These are phyloP conservation scores for Fusarium sacchari DNA, from an alignment of 2,329 filamentous ascomycete genomes.

Conservation along the genomic window DNA sequence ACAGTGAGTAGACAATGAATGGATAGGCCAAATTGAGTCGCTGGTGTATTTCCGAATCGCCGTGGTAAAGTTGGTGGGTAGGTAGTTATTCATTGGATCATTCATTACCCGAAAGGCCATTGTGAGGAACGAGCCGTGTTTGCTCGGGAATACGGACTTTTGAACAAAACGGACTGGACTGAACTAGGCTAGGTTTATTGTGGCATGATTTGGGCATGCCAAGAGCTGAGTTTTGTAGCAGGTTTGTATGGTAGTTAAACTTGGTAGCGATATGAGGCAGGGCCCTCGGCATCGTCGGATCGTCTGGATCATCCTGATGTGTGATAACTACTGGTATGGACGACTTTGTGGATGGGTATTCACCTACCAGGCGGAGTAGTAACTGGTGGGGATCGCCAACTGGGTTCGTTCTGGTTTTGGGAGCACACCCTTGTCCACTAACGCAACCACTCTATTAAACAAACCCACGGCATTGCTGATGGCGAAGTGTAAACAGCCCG, in stretches of 20 bases:
- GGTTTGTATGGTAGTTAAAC: not conserved
- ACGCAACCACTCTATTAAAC: constrained; percentile 14
- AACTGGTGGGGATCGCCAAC: constrained; percentile 5
- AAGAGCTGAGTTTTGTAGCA: constrained; percentile 7
- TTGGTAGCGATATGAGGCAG: not conserved
- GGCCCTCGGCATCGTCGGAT: constrained; percentile 20
- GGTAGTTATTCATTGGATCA: not conserved
- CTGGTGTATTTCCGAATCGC: not conserved
- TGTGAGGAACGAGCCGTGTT: not conserved
- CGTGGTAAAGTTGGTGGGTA: not conserved
- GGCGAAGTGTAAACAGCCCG: not conserved
- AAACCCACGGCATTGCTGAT: not conserved
- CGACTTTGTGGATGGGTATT: no score
- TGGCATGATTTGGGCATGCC: constrained; percentile 13
- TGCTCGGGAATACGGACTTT: not conserved
- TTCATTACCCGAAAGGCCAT: not conserved
- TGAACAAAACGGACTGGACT: not conserved
- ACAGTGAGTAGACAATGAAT: not conserved
- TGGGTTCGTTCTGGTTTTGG: not conserved
- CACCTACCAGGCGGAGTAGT: no score
- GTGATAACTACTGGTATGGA: no score
- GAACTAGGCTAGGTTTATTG: not conserved
- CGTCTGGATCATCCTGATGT: not conserved
- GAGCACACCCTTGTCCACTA: constrained; percentile 3
- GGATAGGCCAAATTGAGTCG: not conserved